phyloP scores from a whole-genome alignment of 1,139 yeast species.

The Lodderomyces jiufengensis region DNA sequence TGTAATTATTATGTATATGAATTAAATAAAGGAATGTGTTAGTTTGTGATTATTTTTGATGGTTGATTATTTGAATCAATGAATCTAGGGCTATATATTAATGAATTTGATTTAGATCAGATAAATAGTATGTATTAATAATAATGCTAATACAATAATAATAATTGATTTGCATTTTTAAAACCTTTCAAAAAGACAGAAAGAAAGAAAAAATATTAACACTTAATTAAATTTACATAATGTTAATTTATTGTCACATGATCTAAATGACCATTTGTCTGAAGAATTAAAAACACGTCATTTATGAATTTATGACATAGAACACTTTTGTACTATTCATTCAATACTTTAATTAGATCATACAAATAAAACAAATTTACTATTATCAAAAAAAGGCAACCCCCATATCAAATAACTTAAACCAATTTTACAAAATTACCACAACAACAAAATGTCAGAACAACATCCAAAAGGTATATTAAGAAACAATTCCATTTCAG shows the following conservation, averaged over 20 bases:
- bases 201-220: too few species aligned
- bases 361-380: neutral
- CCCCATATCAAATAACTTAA: neutral
- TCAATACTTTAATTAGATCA: neutral
- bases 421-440: too few species aligned
- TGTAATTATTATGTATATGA: neutral
- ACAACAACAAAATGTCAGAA: conserved; percentile 15
- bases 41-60: too few species aligned
- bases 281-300: neutral
- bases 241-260: too few species aligned
- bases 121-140: too few species aligned
- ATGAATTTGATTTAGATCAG: too few species aligned
- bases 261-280: neutral
- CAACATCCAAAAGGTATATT: conserved; percentile 42
- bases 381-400: neutral
- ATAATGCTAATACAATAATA: too few species aligned
- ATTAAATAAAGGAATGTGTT: neutral
- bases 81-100: too few species aligned
- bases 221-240: too few species aligned
- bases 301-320: too few species aligned
- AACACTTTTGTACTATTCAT: neutral
- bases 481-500: conserved; percentile 29
- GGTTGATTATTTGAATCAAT: too few species aligned
- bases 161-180: too few species aligned
- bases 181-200: neutral